Percentiles rank a stretch among this genome's conserved stretches.
Evolutionary conservation across 176 grass and related monocot genomes (phyloP).

Genomic region (Calamus simplicifolius): DNA sequence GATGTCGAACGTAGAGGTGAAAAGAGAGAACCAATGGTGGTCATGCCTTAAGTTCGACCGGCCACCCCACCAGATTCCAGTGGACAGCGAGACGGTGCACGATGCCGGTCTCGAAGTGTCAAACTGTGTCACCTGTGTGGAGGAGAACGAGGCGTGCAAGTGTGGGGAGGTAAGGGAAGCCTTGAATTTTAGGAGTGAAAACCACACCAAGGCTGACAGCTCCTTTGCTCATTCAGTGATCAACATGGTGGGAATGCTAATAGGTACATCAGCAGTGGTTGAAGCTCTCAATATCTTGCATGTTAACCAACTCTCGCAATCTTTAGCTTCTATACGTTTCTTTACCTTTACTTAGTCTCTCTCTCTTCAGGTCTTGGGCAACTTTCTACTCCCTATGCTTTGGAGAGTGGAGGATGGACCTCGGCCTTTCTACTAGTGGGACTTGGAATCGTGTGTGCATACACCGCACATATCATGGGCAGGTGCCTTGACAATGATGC

Average conservation of each 20-base stretch:
- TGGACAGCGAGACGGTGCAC: conserved; percentile 47
- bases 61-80: conserved; percentile 27
- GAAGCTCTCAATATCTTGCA: no score
- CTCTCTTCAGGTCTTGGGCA: conserved; percentile 48
- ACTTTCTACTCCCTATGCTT: conserved; percentile 59
- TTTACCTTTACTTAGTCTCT: background rate
- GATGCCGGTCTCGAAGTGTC: conserved; percentile 21
- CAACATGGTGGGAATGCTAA: conserved; percentile 91
- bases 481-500: conserved; percentile 49
- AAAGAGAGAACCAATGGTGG: background rate
- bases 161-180: conserved; percentile 11
- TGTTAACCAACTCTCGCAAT: no score
- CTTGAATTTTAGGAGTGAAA: conserved; percentile 10
- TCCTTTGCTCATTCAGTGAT: conserved; percentile 63
- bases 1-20: background rate
- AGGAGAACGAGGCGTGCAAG: conserved; percentile 32
- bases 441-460: conserved; percentile 54
- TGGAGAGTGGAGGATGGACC: conserved; percentile 74
- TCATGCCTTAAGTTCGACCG: conserved; percentile 1
- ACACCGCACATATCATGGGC: conserved; percentile 67
- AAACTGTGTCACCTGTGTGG: conserved; percentile 29
- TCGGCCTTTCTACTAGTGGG: conserved; percentile 51
- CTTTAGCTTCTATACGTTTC: background rate
- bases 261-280: conserved; percentile 31
- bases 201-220: conserved; percentile 37